Evolutionary conservation across 2,329 filamentous ascomycete species (phyloP).

Genomic region (Fusarium gaditjirri): DNA sequence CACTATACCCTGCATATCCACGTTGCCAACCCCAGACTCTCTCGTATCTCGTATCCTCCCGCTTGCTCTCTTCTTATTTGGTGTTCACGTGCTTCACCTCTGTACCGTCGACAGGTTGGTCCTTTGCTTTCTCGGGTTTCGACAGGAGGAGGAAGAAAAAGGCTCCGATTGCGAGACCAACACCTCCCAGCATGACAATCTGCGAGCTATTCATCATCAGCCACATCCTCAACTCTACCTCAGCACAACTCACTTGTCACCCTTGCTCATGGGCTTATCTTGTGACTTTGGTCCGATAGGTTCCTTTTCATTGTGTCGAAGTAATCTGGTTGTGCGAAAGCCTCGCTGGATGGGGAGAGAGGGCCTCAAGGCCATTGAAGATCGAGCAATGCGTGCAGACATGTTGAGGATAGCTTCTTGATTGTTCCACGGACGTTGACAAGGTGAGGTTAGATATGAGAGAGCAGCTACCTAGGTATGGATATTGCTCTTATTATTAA

Average conservation of each 20-base stretch:
- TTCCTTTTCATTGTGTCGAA: background rate
- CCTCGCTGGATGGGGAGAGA: conserved; percentile 16
- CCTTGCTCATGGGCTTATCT: background rate
- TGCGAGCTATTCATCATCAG: conserved; percentile 10
- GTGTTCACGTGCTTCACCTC: background rate
- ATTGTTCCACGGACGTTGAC: background rate
- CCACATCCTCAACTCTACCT: background rate
- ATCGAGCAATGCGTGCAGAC: conserved; percentile 30
- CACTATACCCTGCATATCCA: background rate
- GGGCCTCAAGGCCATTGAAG: conserved; percentile 19
- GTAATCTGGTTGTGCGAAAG: conserved; percentile 6
- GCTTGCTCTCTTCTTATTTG: background rate
- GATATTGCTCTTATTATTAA: background rate
- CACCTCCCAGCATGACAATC: conserved; percentile 14
- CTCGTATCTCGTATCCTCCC: background rate
- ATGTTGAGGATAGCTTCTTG: background rate
- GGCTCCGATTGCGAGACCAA: conserved; percentile 29
- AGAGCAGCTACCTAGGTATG: background rate
- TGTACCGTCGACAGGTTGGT: conserved; percentile 2
- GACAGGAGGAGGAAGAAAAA: conserved; percentile 29
- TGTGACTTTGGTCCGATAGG: conserved; percentile 7
- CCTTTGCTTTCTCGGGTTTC: conserved; percentile 21
- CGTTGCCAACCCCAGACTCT: background rate
- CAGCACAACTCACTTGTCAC: background rate
- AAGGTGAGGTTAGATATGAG: background rate